Percentiles rank a stretch among this genome's conserved stretches.
Evolutionary conservation across 2,329 filamentous ascomycete species (phyloP).

Genomic region (Acrodontium crateriforme): DNA sequence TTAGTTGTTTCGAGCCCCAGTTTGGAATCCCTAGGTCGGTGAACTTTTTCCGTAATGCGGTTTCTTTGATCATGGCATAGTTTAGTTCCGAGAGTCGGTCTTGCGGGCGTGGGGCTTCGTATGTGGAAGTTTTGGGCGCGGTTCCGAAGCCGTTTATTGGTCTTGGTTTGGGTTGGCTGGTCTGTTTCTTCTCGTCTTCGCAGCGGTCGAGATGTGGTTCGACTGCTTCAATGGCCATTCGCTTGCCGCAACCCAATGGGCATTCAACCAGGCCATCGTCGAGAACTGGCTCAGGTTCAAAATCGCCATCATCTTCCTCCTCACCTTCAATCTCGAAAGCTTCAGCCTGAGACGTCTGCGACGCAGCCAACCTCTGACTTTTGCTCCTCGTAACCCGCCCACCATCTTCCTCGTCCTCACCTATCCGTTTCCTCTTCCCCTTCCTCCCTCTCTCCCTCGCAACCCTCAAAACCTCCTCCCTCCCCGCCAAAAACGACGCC

Average conservation of each 20-base stretch:
- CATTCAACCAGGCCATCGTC: conserved; percentile 71
- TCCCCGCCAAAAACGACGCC: conserved; percentile 56
- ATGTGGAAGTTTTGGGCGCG: conserved; percentile 5
- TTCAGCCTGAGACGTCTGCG: conserved; percentile 16
- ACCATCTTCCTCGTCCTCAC: conserved; percentile 18
- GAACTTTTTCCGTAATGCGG: conserved; percentile 65
- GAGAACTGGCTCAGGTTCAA: conserved; percentile 18
- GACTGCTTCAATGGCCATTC: conserved; percentile 69
- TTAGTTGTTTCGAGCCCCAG: conserved; percentile 50
- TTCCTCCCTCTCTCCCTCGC: conserved; percentile 30
- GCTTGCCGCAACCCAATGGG: conserved; percentile 59
- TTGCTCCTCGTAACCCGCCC: conserved; percentile 26
- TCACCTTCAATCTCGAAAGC: conserved; percentile 24
- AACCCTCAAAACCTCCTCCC: conserved; percentile 49
- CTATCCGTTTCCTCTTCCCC: conserved; percentile 40
- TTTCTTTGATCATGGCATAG: conserved; percentile 77
- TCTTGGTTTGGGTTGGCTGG: conserved; percentile 9
- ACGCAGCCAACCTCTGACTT: conserved; percentile 20
- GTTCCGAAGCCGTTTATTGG: conserved; percentile 11
- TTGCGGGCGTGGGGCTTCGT: conserved; percentile 23
- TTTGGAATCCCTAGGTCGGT: conserved; percentile 64
- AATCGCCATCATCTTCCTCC: conserved; percentile 25
- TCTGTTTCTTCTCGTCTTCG: conserved; percentile 27
- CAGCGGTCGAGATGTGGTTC: conserved; percentile 68
- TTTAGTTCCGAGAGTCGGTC: conserved; percentile 68